phyloP scores from a whole-genome alignment of 2,329 filamentous ascomycete species.

The Boeremia lycopersici region DNA sequence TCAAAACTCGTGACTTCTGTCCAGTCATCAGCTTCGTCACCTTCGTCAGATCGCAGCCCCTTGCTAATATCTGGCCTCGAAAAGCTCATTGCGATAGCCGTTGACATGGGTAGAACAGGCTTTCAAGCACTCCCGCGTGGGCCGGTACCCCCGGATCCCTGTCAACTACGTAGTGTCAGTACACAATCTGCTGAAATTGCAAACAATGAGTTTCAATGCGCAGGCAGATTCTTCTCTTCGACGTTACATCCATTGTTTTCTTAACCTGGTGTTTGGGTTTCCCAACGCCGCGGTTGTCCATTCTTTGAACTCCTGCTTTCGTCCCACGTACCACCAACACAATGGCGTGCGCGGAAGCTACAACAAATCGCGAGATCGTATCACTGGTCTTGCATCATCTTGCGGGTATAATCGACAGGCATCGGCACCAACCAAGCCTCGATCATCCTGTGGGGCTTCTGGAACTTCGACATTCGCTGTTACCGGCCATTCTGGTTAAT shows the following conservation, averaged over 20 bases:
- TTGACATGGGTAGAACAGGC: slow-evolving; percentile 23
- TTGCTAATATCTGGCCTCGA: slow-evolving; percentile 1
- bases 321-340: slow-evolving; percentile 13
- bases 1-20: neutral
- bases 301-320: slow-evolving; percentile 12
- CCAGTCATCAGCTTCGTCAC: slow-evolving; percentile 6
- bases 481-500: slow-evolving; percentile 41
- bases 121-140: slow-evolving; percentile 15
- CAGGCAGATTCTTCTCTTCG: slow-evolving; percentile 1
- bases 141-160: slow-evolving; percentile 15
- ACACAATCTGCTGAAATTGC: slow-evolving; percentile 3
- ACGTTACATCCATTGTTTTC: slow-evolving; percentile 14
- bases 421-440: slow-evolving; percentile 38
- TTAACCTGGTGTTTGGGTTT: slow-evolving; percentile 15
- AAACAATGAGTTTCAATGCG: slow-evolving; percentile 5
- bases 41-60: slow-evolving; percentile 1
- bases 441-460: slow-evolving; percentile 42
- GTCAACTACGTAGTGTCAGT: slow-evolving; percentile 18
- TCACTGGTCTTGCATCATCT: slow-evolving; percentile 34
- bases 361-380: slow-evolving; percentile 34
- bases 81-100: slow-evolving; percentile 14
- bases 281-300: slow-evolving; percentile 11
- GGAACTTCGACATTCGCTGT: slow-evolving; percentile 42
- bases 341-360: slow-evolving; percentile 33
- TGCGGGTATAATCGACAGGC: slow-evolving; percentile 40